Conservation (phyloP, 345 rosid species). For the Odontarrhena argentea region DNA sequence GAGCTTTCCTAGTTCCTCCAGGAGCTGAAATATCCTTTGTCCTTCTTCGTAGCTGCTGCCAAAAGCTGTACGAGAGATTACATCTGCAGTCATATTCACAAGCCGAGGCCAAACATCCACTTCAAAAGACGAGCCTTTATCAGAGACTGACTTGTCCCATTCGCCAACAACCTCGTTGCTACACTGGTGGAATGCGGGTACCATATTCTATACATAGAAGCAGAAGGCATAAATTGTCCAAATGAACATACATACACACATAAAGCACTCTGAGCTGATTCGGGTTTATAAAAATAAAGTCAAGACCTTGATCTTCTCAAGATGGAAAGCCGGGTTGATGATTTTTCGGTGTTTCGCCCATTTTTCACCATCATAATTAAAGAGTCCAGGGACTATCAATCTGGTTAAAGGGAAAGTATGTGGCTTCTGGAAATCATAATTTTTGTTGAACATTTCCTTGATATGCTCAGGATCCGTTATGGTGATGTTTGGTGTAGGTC, state of each 20-base stretch:
- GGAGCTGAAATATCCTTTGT: slow-evolving; percentile 39
- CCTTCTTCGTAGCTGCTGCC: slow-evolving; percentile 45
- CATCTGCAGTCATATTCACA: slow-evolving; percentile 39
- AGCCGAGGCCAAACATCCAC: slow-evolving; percentile 44
- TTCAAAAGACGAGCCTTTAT: slow-evolving; percentile 34
- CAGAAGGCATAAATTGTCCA: background rate
- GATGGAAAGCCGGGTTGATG: slow-evolving; percentile 54
- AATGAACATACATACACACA: background rate
- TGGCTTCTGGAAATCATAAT: slow-evolving; percentile 43
- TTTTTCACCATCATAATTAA: slow-evolving; percentile 41
- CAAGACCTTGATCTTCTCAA: slow-evolving; percentile 46
- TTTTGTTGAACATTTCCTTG: slow-evolving; percentile 43
- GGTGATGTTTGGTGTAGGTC: slow-evolving; percentile 46
- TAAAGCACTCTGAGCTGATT: background rate
- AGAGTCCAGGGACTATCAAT: slow-evolving; percentile 39
- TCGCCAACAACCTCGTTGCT: slow-evolving; percentile 35
- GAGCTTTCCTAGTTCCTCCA: slow-evolving; percentile 24
- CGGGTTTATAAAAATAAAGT: background rate
- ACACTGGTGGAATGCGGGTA: slow-evolving; percentile 43
- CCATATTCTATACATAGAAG: slow-evolving; percentile 33
- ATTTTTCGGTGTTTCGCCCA: slow-evolving; percentile 50
- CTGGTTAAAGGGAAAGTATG: slow-evolving; percentile 11
- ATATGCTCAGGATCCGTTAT: slow-evolving; percentile 49
- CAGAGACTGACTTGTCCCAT: slow-evolving; percentile 36
- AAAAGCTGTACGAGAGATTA: slow-evolving; percentile 47